Base-by-base conservation (phyloP, 1,284 basidiomycete species). In the Phellinidium pouzarii region DNA sequence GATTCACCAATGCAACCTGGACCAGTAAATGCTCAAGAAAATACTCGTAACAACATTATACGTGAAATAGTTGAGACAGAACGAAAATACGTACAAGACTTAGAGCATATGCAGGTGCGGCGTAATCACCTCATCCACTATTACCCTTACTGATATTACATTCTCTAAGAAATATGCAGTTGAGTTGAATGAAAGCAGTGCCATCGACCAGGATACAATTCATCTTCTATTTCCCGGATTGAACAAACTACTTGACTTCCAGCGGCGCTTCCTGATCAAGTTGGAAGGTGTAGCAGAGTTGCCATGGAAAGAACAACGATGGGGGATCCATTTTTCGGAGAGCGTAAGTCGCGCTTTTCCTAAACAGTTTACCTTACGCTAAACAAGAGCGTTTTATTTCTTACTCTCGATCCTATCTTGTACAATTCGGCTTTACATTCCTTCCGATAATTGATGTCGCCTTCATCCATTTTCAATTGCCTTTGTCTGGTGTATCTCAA, bases 1-100 rank as follows among this genome's bases (percentile, higher is more conserved):
- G 78, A 79, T 52, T 63, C 68, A 23, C 63, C 72, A 8, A 65
- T 66, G 27, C 53, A 64, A 4, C 58, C 67, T 17, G 64, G 72
- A 31, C 69, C 81, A 14, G 66, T 74, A 26, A 80, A 74, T 61
- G 77, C 78, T 17, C 76, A 79, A 53, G 84, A 87, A 57, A 75
- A 80, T 14, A 84, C 84, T 19, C 77, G 90, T 29, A 82, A 80
- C 59, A 85, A 91, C 60, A 87, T 92, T 58, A 79, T 93, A 52
- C 78, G 80, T 59, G 94, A 96, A 68, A 83, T 95, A 60, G 81
- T 96, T 48, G 90, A 93, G 65, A 94, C 91, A 3, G 96, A 99
- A 68, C 84, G 95, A 50, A 97, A 96, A 72, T 99, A 95, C 68
- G 95, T 99, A 14, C 91, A 95, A 68, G 95, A 99, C 71, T 75